Evolutionary conservation across 2,329 filamentous ascomycete species (phyloP).

Genomic region (Trichophaea hybrida): DNA sequence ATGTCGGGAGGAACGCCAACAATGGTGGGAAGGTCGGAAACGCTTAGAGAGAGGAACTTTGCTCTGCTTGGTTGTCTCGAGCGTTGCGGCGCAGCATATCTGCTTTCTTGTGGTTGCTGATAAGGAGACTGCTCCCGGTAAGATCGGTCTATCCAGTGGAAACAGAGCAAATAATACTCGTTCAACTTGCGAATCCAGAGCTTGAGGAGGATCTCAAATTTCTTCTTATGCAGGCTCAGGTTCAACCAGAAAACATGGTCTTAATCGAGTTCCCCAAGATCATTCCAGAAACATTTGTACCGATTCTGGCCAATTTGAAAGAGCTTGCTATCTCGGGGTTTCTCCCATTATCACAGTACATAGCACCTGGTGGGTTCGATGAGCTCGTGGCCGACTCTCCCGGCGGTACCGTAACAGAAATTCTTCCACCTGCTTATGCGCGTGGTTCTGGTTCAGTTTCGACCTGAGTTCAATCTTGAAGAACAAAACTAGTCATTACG

Average conservation of each 20-base stretch:
- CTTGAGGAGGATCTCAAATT: constrained; percentile 33
- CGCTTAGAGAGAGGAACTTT: constrained; percentile 17
- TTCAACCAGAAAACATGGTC: constrained; percentile 14
- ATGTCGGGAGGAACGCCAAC: constrained; percentile 5
- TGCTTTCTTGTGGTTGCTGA: constrained; percentile 23
- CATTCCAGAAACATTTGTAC: not conserved
- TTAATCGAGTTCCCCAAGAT: not conserved
- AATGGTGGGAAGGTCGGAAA: constrained; percentile 18
- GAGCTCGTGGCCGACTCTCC: not conserved
- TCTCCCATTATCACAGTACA: not conserved
- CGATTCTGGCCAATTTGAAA: not conserved
- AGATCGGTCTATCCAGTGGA: not conserved
- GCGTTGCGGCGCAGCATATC: constrained; percentile 17
- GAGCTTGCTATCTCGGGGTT: not conserved
- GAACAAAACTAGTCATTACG: not conserved
- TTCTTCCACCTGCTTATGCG: not conserved
- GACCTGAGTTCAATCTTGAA: not conserved
- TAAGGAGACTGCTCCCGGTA: constrained; percentile 3
- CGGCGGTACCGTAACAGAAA: not conserved
- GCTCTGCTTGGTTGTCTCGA: constrained; percentile 12
- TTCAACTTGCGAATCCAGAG: constrained; percentile 8
- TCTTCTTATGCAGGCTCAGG: constrained; percentile 30
- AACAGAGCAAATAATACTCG: not conserved
- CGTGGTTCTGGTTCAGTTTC: not conserved
- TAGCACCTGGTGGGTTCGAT: not conserved